Evolutionary conservation across 2,329 filamentous ascomycete species (phyloP).

Genomic region (Trichoderma pleuroti): DNA sequence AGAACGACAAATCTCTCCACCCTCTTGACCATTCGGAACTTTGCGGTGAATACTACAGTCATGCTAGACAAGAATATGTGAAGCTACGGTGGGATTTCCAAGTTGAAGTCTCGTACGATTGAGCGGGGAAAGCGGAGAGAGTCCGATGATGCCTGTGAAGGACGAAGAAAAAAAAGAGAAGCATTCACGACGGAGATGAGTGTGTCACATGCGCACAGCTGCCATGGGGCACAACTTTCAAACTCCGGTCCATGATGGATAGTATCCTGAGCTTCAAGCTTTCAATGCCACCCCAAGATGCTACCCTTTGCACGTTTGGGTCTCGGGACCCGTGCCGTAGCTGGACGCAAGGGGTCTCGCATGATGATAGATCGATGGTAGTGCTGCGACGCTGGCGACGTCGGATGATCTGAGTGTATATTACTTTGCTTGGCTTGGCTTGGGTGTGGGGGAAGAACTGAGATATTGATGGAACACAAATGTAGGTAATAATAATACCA

Average conservation of each 20-base stretch:
- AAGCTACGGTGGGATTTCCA: background rate
- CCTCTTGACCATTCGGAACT: background rate
- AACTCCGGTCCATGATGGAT: background rate
- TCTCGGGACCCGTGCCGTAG: background rate
- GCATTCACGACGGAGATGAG: background rate
- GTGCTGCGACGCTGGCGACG: background rate
- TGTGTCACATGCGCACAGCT: background rate
- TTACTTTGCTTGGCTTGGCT: background rate
- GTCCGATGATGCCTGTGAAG: background rate
- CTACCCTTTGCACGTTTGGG: background rate
- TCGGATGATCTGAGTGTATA: background rate
- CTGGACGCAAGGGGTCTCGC: conserved; percentile 4
- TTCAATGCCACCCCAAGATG: background rate
- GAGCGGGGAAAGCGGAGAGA: background rate
- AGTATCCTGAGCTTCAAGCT: background rate
- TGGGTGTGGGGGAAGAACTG: background rate
- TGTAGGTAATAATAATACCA: background rate
- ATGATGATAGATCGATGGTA: background rate
- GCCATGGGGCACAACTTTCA: background rate
- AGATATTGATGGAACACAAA: background rate
- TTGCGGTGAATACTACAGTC: background rate
- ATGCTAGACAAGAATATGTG: background rate
- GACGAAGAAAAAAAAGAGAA: background rate
- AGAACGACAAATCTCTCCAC: background rate
- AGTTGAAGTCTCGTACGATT: too few species aligned